Percentiles rank a stretch among this genome's conserved stretches.
These are phyloP conservation scores for Cadophora gregata DNA, from an alignment of 2,329 filamentous ascomycete species.

Conservation along the genomic window DNA sequence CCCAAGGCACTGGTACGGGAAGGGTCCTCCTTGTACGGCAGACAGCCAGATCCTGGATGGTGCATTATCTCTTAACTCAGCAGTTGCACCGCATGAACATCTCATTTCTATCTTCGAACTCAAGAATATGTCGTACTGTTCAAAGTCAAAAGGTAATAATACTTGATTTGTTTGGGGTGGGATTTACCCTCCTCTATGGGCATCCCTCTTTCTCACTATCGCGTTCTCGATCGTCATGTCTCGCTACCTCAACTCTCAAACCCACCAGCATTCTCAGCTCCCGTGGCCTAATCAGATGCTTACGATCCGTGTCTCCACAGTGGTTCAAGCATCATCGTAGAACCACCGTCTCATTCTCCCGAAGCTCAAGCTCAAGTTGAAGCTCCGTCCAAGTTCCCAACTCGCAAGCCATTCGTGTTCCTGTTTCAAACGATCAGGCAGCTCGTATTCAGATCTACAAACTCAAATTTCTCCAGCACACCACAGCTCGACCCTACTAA, in stretches of 20 bases:
- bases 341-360: not conserved
- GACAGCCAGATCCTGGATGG: not conserved
- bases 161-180: not conserved
- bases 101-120: not conserved
- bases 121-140: not conserved
- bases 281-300: not conserved
- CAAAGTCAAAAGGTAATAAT: not conserved
- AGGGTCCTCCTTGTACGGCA: not conserved
- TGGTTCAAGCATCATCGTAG: not conserved
- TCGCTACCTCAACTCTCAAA: not conserved
- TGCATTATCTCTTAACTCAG: not conserved
- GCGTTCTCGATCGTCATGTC: too few species aligned
- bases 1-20: not conserved
- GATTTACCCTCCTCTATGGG: conserved; percentile 12
- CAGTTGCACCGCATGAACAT: not conserved
- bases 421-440: not conserved
- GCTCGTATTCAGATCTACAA: not conserved
- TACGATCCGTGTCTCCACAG: not conserved
- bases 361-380: not conserved
- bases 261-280: not conserved
- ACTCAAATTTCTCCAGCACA: not conserved
- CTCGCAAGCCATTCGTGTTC: not conserved
- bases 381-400: not conserved
- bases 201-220: not conserved
- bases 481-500: not conserved